Evolutionary conservation across 306 rosid genomes (phyloP).

Genomic region (Morella rubra): DNA sequence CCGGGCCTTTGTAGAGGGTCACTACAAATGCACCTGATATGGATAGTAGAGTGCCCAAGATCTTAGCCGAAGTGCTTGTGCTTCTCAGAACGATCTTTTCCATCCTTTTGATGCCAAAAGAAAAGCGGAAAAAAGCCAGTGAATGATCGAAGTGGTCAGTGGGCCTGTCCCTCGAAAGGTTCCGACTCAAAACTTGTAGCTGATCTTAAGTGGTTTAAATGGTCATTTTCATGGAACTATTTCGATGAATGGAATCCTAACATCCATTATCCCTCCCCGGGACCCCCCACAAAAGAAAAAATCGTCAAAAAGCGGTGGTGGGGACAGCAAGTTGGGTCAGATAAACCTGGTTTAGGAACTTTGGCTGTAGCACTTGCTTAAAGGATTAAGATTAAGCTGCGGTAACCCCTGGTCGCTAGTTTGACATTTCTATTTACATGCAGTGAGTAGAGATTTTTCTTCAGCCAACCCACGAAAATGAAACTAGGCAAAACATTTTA

Average conservation of each 20-base stretch:
- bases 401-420: background rate
- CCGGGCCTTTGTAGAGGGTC: slow-evolving; percentile 78
- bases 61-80: slow-evolving; percentile 69
- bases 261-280: too few species aligned
- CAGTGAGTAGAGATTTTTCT: background rate
- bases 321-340: too few species aligned
- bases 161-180: background rate
- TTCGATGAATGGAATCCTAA: too few species aligned
- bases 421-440: background rate
- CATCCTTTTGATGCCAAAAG: slow-evolving; percentile 50
- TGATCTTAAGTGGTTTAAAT: too few species aligned
- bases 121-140: background rate
- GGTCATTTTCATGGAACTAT: too few species aligned
- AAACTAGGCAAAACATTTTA: too few species aligned
- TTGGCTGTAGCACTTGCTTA: background rate
- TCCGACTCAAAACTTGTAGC: too few species aligned
- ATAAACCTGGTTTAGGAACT: too few species aligned
- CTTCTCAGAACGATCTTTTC: slow-evolving; percentile 56
- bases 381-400: background rate
- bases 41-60: slow-evolving; percentile 75
- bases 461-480: background rate
- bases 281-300: too few species aligned
- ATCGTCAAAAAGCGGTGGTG: too few species aligned
- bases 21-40: slow-evolving; percentile 85
- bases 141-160: background rate